phyloP scores from a whole-genome alignment of 768 basidiomycete species.

The Tremella fuciformis region DNA sequence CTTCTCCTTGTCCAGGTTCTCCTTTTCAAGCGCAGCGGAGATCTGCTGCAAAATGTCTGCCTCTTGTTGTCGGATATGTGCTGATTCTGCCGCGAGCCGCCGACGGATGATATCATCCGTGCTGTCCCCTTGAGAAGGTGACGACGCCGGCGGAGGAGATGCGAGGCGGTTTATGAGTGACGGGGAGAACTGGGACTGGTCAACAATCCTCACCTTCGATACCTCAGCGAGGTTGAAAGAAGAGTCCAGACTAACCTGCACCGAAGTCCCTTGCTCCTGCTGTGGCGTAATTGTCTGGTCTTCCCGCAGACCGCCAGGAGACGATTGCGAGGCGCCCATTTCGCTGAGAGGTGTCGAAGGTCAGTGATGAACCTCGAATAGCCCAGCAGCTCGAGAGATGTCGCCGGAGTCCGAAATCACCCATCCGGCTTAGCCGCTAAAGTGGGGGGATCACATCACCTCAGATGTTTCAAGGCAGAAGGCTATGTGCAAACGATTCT shows the following conservation, averaged over 20 bases:
- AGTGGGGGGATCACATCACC: too few species aligned
- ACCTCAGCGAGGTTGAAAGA: too few species aligned
- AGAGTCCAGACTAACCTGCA: slow-evolving; percentile 44
- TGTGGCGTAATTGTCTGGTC: slow-evolving; percentile 49
- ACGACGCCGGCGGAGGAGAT: slow-evolving; percentile 27
- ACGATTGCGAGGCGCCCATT: slow-evolving; percentile 46
- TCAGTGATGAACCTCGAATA: too few species aligned
- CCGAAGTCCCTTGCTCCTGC: slow-evolving; percentile 38
- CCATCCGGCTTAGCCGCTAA: too few species aligned
- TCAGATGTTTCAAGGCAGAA: too few species aligned
- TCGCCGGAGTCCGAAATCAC: too few species aligned
- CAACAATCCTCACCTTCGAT: neutral
- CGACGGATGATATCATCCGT: slow-evolving; percentile 41
- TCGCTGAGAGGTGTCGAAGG: neutral
- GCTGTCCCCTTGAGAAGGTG: slow-evolving; percentile 14
- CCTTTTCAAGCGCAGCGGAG: slow-evolving; percentile 51
- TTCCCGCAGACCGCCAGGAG: slow-evolving; percentile 19
- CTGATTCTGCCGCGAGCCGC: slow-evolving; percentile 45
- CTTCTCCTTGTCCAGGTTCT: slow-evolving; percentile 50
- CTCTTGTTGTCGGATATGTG: slow-evolving; percentile 48
- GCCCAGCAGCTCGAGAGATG: too few species aligned
- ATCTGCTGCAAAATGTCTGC: slow-evolving; percentile 47
- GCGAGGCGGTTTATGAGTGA: slow-evolving; percentile 49
- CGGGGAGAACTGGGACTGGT: slow-evolving; percentile 47
- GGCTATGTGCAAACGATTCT: too few species aligned